phyloP scores from a whole-genome alignment of 2,329 filamentous ascomycete genomes.

The Didymella segeticola region DNA sequence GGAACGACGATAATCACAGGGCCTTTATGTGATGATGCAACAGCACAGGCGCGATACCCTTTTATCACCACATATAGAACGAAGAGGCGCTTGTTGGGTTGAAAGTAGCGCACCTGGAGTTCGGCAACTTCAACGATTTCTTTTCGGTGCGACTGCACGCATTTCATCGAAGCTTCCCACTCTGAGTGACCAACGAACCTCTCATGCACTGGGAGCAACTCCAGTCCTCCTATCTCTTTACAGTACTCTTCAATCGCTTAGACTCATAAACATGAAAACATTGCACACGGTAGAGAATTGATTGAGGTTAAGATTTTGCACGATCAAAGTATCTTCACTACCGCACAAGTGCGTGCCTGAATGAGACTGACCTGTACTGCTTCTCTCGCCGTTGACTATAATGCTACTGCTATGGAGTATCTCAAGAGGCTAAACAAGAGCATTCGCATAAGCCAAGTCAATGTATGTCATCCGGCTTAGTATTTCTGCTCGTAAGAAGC shows the following conservation, averaged over 20 bases:
- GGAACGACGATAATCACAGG: background rate
- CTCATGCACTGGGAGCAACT: background rate
- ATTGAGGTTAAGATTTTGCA: too few relatives aligned
- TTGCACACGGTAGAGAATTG: too few relatives aligned
- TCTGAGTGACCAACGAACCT: background rate
- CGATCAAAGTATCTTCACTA: too few relatives aligned
- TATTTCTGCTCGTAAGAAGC: constrained; percentile 2
- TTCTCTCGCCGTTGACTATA: background rate
- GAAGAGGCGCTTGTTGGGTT: background rate
- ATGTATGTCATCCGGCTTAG: background rate
- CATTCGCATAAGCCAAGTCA: background rate
- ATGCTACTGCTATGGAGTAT: background rate
- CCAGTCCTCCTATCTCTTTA: background rate
- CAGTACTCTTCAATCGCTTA: background rate
- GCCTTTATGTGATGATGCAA: too few relatives aligned
- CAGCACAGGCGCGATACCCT: too few relatives aligned
- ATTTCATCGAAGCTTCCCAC: background rate
- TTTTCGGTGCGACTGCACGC: background rate
- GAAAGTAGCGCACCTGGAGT: too few relatives aligned
- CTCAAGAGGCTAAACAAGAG: too few relatives aligned
- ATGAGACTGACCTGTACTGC: too few relatives aligned
- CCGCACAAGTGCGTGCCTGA: too few relatives aligned
- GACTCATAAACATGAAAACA: too few relatives aligned
- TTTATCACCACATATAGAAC: background rate
- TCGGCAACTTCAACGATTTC: background rate